Conservation (phyloP, 1,139 yeast genomes). For the Yamadazyma aaseri region DNA sequence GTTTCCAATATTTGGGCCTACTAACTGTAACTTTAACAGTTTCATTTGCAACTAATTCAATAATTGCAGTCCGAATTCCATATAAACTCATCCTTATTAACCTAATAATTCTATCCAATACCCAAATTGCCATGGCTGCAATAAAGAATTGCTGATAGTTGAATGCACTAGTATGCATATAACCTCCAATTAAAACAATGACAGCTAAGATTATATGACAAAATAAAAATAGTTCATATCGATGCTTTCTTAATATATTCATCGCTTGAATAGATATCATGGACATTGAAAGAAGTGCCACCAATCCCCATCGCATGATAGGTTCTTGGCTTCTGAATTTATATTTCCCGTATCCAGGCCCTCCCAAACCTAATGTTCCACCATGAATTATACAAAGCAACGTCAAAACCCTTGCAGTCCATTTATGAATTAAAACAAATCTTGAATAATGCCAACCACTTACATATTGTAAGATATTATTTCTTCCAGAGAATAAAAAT, state of each 20-base stretch:
- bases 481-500: constrained; percentile 62
- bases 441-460: constrained; percentile 68
- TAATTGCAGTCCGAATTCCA: constrained; percentile 51
- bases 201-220: constrained; percentile 60
- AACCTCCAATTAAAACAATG: constrained; percentile 55
- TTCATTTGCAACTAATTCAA: constrained; percentile 47
- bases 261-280: constrained; percentile 48
- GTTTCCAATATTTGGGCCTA: constrained; percentile 38
- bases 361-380: constrained; percentile 44
- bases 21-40: constrained; percentile 39
- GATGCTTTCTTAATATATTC: constrained; percentile 50
- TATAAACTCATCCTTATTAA: constrained; percentile 45
- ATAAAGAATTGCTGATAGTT: constrained; percentile 47
- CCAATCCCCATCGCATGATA: constrained; percentile 57
- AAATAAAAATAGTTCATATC: constrained; percentile 64
- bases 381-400: constrained; percentile 50
- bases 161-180: constrained; percentile 51
- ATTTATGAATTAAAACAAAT: constrained; percentile 63
- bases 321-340: constrained; percentile 32
- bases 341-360: constrained; percentile 29
- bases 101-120: constrained; percentile 55
- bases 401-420: constrained; percentile 55
- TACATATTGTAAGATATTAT: constrained; percentile 59
- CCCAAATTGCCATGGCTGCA: constrained; percentile 65
- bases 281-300: constrained; percentile 39